Percentiles rank a stretch among this genome's conserved stretches.
Conservation (phyloP, 2,329 filamentous ascomycete species). For the Alternaria triticina region DNA sequence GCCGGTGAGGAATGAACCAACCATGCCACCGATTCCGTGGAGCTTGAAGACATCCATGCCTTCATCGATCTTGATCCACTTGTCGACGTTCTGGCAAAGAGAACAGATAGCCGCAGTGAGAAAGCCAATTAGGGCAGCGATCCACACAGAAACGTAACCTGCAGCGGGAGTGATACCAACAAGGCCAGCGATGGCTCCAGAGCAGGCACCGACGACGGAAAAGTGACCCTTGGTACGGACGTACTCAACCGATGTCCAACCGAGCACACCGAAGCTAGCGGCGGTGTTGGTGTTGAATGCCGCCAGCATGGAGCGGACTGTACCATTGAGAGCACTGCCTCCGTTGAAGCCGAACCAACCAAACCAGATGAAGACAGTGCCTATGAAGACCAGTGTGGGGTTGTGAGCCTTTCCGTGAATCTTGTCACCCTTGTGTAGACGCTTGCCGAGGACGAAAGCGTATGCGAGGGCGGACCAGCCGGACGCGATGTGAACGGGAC, state of each 20-base stretch:
- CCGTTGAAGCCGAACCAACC: slow-evolving; percentile 68
- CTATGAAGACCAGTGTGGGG: slow-evolving; percentile 67
- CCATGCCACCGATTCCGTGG: slow-evolving; percentile 64
- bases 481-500: slow-evolving; percentile 68
- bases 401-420: slow-evolving; percentile 66
- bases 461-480: slow-evolving; percentile 70
- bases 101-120: slow-evolving; percentile 61
- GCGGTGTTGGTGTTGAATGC: slow-evolving; percentile 66
- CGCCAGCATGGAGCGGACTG: slow-evolving; percentile 61
- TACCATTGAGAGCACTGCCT: slow-evolving; percentile 56
- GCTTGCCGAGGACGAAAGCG: slow-evolving; percentile 67
- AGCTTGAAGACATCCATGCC: slow-evolving; percentile 67
- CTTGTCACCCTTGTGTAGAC: slow-evolving; percentile 57
- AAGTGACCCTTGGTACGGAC: slow-evolving; percentile 60
- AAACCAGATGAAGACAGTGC: slow-evolving; percentile 71
- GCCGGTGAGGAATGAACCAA: slow-evolving; percentile 64
- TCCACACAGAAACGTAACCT: slow-evolving; percentile 60
- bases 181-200: slow-evolving; percentile 64
- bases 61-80: slow-evolving; percentile 63
- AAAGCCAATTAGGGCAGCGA: slow-evolving; percentile 63
- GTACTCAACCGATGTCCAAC: slow-evolving; percentile 62
- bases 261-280: slow-evolving; percentile 60
- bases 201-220: slow-evolving; percentile 63
- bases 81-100: slow-evolving; percentile 58
- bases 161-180: slow-evolving; percentile 67